A percentile compares a stretch with the other conserved stretches of the same genome.
Evolutionary conservation across 345 rosid genomes (phyloP).

Genomic region (Adansonia digitata): DNA sequence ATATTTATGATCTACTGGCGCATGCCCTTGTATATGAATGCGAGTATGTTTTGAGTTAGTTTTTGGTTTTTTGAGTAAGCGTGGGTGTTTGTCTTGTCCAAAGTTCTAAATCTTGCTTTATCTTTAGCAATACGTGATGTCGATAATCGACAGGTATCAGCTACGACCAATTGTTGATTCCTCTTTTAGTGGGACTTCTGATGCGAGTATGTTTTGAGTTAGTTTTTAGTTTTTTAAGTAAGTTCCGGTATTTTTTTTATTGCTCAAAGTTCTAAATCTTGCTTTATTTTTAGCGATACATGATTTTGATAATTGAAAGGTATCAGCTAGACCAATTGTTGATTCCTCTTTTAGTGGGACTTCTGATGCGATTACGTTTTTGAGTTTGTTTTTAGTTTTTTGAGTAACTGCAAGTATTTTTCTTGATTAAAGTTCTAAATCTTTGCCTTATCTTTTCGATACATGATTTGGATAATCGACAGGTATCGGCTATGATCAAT

Average conservation of each 20-base stretch:
- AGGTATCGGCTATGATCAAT: not conserved
- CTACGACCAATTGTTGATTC: not conserved
- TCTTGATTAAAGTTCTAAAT: not conserved
- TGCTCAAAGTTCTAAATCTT: not conserved
- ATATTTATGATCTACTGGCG: not conserved
- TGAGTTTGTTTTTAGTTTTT: not conserved
- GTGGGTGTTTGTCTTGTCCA: not conserved
- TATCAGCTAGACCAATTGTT: not conserved
- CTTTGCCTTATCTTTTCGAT: not conserved
- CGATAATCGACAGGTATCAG: not conserved
- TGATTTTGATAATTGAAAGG: not conserved
- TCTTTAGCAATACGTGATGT: not conserved
- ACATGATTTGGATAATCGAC: not conserved
- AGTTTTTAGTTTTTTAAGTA: not conserved
- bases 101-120: not conserved
- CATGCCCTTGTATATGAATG: not conserved
- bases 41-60: not conserved
- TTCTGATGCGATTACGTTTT: not conserved
- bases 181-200: not conserved
- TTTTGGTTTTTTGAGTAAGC: not conserved
- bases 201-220: not conserved
- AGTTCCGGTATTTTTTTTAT: not conserved
- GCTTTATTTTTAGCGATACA: not conserved
- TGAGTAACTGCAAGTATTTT: not conserved
- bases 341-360: not conserved